Evolutionary conservation across 768 basidiomycete species (phyloP).

Genomic region (Suillus subluteus): DNA sequence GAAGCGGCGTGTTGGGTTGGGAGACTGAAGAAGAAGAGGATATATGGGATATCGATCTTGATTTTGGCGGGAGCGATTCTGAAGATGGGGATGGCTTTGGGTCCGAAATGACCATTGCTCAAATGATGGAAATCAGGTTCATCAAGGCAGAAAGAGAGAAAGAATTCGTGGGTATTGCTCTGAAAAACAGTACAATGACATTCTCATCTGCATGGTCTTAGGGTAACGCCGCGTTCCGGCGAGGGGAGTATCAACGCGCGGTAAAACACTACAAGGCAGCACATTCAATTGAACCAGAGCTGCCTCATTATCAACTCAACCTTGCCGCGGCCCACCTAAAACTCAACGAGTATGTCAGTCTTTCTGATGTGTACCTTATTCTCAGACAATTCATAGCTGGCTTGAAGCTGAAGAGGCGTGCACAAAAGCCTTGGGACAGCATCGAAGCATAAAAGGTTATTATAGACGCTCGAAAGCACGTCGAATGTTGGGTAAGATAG

Average conservation of each 20-base stretch:
- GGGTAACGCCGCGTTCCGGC: slow-evolving; percentile 74
- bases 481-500: slow-evolving; percentile 56
- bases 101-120: slow-evolving; percentile 64
- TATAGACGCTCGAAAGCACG: slow-evolving; percentile 72
- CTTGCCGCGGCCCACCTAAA: slow-evolving; percentile 77
- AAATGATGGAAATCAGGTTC: slow-evolving; percentile 77
- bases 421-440: slow-evolving; percentile 63
- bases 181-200: not conserved
- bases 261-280: slow-evolving; percentile 63
- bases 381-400: slow-evolving; percentile 50
- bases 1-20: slow-evolving; percentile 72
- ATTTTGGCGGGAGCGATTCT: slow-evolving; percentile 60
- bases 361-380: slow-evolving; percentile 15
- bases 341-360: slow-evolving; percentile 58
- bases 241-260: slow-evolving; percentile 58
- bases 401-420: slow-evolving; percentile 75
- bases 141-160: slow-evolving; percentile 73
- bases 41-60: slow-evolving; percentile 72
- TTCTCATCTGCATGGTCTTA: slow-evolving; percentile 31
- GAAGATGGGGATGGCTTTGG: slow-evolving; percentile 51
- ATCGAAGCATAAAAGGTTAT: slow-evolving; percentile 69
- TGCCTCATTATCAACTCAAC: slow-evolving; percentile 78
- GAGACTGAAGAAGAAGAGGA: slow-evolving; percentile 78
- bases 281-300: slow-evolving; percentile 66
- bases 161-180: slow-evolving; percentile 51